Percentiles rank a stretch among this genome's conserved stretches.
Evolutionary conservation across 129 eudicot genomes (phyloP).

Genomic region (Centaurea solstitialis): DNA sequence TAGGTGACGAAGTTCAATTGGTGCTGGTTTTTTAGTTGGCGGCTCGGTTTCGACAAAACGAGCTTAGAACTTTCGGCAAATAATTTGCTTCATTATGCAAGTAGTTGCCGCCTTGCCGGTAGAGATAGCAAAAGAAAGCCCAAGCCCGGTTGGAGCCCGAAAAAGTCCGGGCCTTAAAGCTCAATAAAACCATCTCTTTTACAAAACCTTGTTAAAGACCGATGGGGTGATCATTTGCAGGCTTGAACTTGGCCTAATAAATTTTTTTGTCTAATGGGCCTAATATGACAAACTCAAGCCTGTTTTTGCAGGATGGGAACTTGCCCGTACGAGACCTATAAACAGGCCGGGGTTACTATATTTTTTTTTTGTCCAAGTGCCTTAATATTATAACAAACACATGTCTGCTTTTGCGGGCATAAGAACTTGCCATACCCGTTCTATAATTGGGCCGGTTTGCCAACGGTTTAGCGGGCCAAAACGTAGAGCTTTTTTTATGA

Average conservation of each 20-base stretch:
- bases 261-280: neutral
- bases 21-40: slow-evolving; percentile 64
- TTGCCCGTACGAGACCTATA: neutral
- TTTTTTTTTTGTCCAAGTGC: neutral
- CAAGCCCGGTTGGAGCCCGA: too few species aligned
- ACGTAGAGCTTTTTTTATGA: neutral
- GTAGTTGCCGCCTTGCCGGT: slow-evolving; percentile 40
- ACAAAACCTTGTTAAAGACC: neutral
- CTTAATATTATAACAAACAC: neutral
- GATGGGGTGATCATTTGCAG: neutral
- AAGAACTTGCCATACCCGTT: neutral
- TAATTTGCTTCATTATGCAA: slow-evolving; percentile 58
- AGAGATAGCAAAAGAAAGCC: too few species aligned
- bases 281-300: neutral
- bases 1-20: slow-evolving; percentile 65
- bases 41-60: slow-evolving; percentile 60
- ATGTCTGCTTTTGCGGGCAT: neutral
- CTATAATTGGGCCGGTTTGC: neutral
- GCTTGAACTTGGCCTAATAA: neutral
- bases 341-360: neutral
- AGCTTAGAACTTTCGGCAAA: slow-evolving; percentile 60
- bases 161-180: too few species aligned
- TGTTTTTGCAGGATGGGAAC: neutral
- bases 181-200: too few species aligned
- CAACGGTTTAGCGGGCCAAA: neutral